These are phyloP conservation scores for Fusarium tuaranense DNA, from an alignment of 2,329 filamentous ascomycete species.

Conservation along the genomic window DNA sequence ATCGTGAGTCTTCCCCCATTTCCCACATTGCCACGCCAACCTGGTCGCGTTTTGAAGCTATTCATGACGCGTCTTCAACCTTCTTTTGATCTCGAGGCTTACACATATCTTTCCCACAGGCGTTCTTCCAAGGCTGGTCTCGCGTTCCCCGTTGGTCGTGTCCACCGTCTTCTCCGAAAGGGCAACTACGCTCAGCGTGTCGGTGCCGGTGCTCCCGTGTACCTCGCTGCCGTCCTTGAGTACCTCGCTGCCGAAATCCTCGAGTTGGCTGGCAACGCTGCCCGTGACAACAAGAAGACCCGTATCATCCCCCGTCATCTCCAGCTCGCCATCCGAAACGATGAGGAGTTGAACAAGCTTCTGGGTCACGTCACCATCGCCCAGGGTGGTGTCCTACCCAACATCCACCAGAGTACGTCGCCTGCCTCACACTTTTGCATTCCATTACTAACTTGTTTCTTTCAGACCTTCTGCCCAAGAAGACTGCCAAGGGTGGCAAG, in stretches of 20 bases:
- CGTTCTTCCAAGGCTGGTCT: conserved; percentile 99
- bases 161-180: conserved; percentile 98
- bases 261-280: conserved; percentile 97
- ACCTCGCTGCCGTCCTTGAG: conserved; percentile 96
- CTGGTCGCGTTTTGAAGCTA: conserved; percentile 1
- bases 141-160: conserved; percentile 98
- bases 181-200: conserved; percentile 99
- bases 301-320: conserved; percentile 99
- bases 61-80: neutral
- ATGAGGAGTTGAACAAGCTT: conserved; percentile 99
- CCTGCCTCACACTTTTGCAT: neutral
- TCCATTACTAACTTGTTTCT: conserved; percentile 52
- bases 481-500: conserved; percentile 96
- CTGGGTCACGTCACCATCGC: conserved; percentile 96
- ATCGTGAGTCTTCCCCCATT: conserved; percentile 76
- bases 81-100: conserved; percentile 14
- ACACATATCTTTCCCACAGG: conserved; percentile 61
- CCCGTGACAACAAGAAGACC: conserved; percentile 99
- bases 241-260: conserved; percentile 99
- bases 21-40: conserved; percentile 9
- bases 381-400: conserved; percentile 95
- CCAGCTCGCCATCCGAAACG: conserved; percentile 98
- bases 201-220: conserved; percentile 97
- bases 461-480: conserved; percentile 97
- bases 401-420: conserved; percentile 94